These are phyloP conservation scores for Gentiana macrophylla DNA, from an alignment of 257 asterid genomes.

Conservation along the genomic window DNA sequence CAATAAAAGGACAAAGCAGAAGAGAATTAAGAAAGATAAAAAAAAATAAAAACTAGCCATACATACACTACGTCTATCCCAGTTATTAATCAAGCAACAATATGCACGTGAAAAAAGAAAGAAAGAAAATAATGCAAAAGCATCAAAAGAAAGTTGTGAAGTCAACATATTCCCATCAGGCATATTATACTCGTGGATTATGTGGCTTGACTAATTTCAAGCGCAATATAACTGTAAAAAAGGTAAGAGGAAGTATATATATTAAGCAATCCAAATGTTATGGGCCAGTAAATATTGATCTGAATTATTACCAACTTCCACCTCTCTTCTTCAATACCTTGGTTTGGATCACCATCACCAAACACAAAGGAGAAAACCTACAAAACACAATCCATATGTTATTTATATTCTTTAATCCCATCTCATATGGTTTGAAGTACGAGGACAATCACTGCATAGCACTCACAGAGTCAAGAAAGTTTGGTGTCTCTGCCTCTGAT, in stretches of 20 bases:
- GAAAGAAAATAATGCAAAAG: no score
- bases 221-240: conserved; percentile 7
- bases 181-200: neutral
- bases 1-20: no score
- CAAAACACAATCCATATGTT: conserved; percentile 11
- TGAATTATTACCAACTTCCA: conserved; percentile 99
- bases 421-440: neutral
- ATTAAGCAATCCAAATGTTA: conserved; percentile 23
- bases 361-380: conserved; percentile 95
- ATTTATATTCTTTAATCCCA: neutral
- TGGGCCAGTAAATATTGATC: conserved; percentile 86
- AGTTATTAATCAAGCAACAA: no score
- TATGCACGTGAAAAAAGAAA: no score
- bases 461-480: conserved; percentile 92
- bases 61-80: no score
- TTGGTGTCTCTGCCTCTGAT: conserved; percentile 38
- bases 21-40: no score
- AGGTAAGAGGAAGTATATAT: conserved; percentile 8
- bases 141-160: no score
- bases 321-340: conserved; percentile 99
- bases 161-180: no score
- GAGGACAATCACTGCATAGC: conserved; percentile 3
- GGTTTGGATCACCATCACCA: conserved; percentile 99
- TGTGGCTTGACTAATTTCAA: conserved; percentile 2
- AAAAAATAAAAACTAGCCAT: no score